These are phyloP conservation scores for Blepharisma stoltei DNA, from an alignment of 73 alveolate species.

Conservation along the genomic window DNA sequence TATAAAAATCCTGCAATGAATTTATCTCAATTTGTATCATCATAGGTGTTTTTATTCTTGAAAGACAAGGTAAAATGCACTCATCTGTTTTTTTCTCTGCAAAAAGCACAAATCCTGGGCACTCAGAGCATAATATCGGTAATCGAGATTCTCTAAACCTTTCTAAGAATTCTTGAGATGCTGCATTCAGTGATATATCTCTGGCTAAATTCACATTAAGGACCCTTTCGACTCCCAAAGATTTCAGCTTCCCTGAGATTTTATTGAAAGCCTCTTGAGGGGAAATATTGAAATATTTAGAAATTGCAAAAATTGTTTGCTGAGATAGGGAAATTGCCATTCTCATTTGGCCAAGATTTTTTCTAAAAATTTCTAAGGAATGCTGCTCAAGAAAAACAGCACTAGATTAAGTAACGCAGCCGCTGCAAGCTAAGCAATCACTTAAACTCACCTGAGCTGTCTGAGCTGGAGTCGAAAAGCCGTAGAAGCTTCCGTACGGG, in stretches of 20 bases:
- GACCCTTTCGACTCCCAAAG: slow-evolving; percentile 47
- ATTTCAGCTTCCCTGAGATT: slow-evolving; percentile 40
- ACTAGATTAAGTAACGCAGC: slow-evolving; percentile 97
- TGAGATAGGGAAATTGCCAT: slow-evolving; percentile 76
- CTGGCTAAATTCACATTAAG: slow-evolving; percentile 54
- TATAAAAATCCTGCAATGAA: slow-evolving; percentile 49
- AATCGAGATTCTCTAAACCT: slow-evolving; percentile 16
- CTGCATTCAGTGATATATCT: slow-evolving; percentile 38
- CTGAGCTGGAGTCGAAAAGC: slow-evolving; percentile 37
- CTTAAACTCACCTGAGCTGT: slow-evolving; percentile 67
- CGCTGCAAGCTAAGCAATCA: slow-evolving; percentile 91
- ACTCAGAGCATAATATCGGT: slow-evolving; percentile 84
- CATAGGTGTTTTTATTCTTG: slow-evolving; percentile 32
- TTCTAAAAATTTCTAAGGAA: slow-evolving; percentile 70
- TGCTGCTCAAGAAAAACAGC: slow-evolving; percentile 81
- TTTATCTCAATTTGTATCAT: slow-evolving; percentile 25
- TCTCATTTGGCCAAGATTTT: slow-evolving; percentile 40
- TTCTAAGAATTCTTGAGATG: slow-evolving; percentile 60
- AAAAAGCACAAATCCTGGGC: slow-evolving; percentile 81
- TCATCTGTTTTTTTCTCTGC: too few relatives aligned
- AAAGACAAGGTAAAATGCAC: neutral
- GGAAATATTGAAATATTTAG: slow-evolving; percentile 48
- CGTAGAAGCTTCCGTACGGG: too few relatives aligned
- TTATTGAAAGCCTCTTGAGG: slow-evolving; percentile 50
- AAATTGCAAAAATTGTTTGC: slow-evolving; percentile 75